Conservation (phyloP, 441 rosid genomes). For the Gossypium davidsonii region DNA sequence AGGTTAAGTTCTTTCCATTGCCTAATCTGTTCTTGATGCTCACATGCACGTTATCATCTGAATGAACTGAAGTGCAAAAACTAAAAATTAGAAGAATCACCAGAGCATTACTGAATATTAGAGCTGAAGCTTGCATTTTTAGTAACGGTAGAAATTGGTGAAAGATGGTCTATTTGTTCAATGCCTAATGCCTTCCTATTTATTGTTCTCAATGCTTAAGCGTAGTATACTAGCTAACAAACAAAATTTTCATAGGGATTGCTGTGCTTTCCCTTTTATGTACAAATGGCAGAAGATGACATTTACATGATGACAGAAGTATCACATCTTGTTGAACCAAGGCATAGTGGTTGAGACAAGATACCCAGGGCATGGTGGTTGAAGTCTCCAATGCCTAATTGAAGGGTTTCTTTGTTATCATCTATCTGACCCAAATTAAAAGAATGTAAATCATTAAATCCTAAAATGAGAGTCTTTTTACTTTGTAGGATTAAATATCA, state of each 20-base stretch:
- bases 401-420: not conserved
- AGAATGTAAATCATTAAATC: not conserved
- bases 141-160: not conserved
- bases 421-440: not conserved
- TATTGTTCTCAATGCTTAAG: not conserved
- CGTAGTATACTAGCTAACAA: not conserved
- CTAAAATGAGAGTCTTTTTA: not conserved
- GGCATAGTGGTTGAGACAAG: not conserved
- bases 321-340: not conserved
- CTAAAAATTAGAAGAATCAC: conserved; percentile 10
- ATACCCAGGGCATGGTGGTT: not conserved
- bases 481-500: not conserved
- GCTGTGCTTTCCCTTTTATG: not conserved
- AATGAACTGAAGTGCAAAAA: conserved; percentile 14
- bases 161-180: not conserved
- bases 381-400: conserved; percentile 3
- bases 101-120: not conserved
- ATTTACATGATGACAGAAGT: not conserved
- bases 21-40: conserved; percentile 41
- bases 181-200: not conserved
- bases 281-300: not conserved
- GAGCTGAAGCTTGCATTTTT: conserved; percentile 7
- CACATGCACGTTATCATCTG: conserved; percentile 21
- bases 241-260: conserved; percentile 1
- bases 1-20: conserved; percentile 31